Base-by-base conservation (phyloP, 108 stramenopile species). In the Stephanodiscus minutulus region DNA sequence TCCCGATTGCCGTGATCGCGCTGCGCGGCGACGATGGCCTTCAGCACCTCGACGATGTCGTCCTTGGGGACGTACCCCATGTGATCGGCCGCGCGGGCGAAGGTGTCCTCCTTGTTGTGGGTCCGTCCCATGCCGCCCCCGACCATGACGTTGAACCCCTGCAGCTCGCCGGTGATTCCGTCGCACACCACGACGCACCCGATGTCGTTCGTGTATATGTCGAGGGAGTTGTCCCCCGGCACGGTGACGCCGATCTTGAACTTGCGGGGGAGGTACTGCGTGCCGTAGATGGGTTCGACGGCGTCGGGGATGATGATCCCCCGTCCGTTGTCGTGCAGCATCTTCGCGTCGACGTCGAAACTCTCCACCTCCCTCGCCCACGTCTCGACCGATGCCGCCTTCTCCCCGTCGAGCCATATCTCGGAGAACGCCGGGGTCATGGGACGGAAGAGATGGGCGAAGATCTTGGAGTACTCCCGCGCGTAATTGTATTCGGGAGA, bases 211-310 rank as follows among this genome's bases (percentile, higher is more conserved):
- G 97, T 97, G 89, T 96, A 98, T 48, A 99, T 74, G 88, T 99
- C 98, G 46, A 99, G 63, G 33, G 90, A 90, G 83, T 99, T 99
- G 77, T 97, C 97, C 4, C 96, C 97, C 2, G 90, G 90, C 49
- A 98, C 97, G 5, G 98, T 97, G 24, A 99, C 89, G 53, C 94
- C 97, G 72, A 99, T 98, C 91, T 99, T 99, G 86, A 98, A 99
- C 82, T 99, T 99, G 17, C 97, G 91, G 9, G 98, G 98, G 64
- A 99, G 79, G 78, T 99, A 99, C 31, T 91, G 88, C 63, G 94
- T 89, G 37, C 98, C 98, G 83, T 99, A 99, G 25, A 99, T 75
- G 13, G 97, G 97, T 81, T 99, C 98, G 15, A 89, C 83, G 64
- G 89, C 47, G 65, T 96, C 89, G 0, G 72, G 62, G 3, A 97